phyloP scores from a whole-genome alignment of 208 protist species.

The Leishmania martiniquensis region DNA sequence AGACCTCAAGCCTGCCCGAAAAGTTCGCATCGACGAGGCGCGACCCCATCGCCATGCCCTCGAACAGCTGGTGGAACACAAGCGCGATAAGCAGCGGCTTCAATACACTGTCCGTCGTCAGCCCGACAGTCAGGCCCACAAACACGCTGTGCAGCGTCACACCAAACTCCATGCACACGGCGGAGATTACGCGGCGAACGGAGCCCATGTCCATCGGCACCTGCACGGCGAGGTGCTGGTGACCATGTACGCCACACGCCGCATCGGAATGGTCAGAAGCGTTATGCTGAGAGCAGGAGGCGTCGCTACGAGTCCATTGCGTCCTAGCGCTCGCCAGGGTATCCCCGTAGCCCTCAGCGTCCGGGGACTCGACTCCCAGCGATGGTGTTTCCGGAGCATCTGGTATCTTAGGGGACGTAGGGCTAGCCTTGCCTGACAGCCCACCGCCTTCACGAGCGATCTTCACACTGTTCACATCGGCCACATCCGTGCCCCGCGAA shows the following conservation, averaged over 20 bases:
- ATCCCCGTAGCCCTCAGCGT: not conserved
- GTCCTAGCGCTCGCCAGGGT: not conserved
- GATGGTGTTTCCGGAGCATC: not conserved
- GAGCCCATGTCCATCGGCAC: slow-evolving; percentile 17
- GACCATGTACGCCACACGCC: too few species aligned
- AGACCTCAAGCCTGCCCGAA: slow-evolving; percentile 34
- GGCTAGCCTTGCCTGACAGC: not conserved
- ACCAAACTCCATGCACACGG: slow-evolving; percentile 71
- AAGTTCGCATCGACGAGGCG: slow-evolving; percentile 61
- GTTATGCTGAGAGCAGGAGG: not conserved
- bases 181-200: slow-evolving; percentile 35
- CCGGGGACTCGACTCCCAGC: not conserved
- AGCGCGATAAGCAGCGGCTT: slow-evolving; percentile 53
- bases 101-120: slow-evolving; percentile 38
- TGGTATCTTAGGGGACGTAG: not conserved
- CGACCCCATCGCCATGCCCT: slow-evolving; percentile 62
- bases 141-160: slow-evolving; percentile 76
- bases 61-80: slow-evolving; percentile 75
- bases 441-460: not conserved
- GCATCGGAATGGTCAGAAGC: not conserved
- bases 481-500: not conserved
- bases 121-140: slow-evolving; percentile 53
- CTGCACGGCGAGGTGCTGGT: slow-evolving; percentile 24
- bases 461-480: not conserved
- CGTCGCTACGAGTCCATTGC: not conserved